phyloP scores from a whole-genome alignment of 257 asterid species.

The Nyctanthes arbortristis region DNA sequence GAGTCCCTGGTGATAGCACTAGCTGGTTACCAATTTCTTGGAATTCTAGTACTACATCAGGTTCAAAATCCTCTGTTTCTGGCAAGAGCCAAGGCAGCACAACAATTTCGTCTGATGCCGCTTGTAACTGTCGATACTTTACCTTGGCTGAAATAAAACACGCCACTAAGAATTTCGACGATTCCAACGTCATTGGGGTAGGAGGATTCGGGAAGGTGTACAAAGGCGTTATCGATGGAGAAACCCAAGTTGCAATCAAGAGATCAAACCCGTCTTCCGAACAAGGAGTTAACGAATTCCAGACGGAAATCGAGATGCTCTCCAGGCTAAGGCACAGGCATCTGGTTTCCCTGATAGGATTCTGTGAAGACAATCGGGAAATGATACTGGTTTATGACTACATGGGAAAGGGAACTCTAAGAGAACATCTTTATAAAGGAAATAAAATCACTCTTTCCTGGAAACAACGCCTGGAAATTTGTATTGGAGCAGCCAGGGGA shows the following conservation, averaged over 20 bases:
- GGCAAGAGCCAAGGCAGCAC: conserved; percentile 47
- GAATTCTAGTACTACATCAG: conserved; percentile 47
- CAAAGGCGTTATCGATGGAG: conserved; percentile 67
- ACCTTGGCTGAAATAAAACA: conserved; percentile 63
- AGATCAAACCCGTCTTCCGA: conserved; percentile 90
- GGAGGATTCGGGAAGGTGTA: conserved; percentile 95
- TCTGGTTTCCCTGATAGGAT: conserved; percentile 79
- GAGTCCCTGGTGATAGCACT: conserved; percentile 37
- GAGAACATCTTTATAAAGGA: conserved; percentile 83
- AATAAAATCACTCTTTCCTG: conserved; percentile 59
- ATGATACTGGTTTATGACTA: conserved; percentile 86
- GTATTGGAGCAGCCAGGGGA: conserved; percentile 87
- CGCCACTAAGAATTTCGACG: conserved; percentile 81
- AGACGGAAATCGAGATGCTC: conserved; percentile 85
- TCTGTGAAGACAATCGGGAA: conserved; percentile 80
- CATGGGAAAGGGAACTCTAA: conserved; percentile 79
- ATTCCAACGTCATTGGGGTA: conserved; percentile 85
- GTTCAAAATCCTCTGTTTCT: conserved; percentile 44
- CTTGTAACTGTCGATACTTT: conserved; percentile 79
- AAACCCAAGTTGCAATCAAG: conserved; percentile 69
- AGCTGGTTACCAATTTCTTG: conserved; percentile 89
- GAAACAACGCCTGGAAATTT: conserved; percentile 76
- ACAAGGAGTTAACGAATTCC: conserved; percentile 85
- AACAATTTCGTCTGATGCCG: conserved; percentile 73
- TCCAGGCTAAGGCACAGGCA: conserved; percentile 79